Conservation (phyloP, 2,329 filamentous ascomycete species). For the Aspergillus pseudonomiae region DNA sequence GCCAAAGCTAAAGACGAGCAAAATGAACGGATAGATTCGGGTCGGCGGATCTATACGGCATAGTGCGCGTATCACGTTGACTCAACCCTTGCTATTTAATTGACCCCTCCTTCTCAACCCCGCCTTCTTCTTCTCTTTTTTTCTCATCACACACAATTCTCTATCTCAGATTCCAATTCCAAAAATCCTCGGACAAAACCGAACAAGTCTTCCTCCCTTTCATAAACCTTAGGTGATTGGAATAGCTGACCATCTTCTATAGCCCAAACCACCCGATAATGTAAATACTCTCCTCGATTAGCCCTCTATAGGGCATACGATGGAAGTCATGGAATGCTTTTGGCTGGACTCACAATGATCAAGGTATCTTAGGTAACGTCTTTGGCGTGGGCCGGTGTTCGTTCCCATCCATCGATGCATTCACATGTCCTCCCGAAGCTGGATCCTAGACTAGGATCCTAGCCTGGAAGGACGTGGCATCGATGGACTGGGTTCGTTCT, state of each 20-base stretch:
- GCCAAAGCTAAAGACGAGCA: constrained; percentile 2
- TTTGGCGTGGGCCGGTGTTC: constrained; percentile 69
- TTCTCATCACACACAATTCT: constrained; percentile 13
- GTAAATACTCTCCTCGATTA: constrained; percentile 24
- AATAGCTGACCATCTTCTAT: constrained; percentile 13
- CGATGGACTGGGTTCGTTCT: constrained; percentile 42
- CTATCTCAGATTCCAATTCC: constrained; percentile 7
- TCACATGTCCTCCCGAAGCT: constrained; percentile 7
- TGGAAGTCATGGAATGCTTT: constrained; percentile 45
- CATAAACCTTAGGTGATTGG: background rate
- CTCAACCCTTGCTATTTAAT: constrained; percentile 36
- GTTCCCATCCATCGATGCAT: constrained; percentile 38
- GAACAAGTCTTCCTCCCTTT: constrained; percentile 26
- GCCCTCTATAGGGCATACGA: constrained; percentile 18
- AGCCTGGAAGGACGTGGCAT: constrained; percentile 3
- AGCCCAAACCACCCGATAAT: constrained; percentile 22
- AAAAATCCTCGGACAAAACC: constrained; percentile 5
- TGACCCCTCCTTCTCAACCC: constrained; percentile 29
- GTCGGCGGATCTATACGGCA: background rate
- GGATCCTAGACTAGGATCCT: background rate
- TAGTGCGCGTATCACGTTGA: constrained; percentile 4
- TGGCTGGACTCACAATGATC: constrained; percentile 48
- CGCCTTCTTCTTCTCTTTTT: constrained; percentile 14
- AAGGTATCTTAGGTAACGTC: constrained; percentile 53
- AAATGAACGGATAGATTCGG: constrained; percentile 11